A percentile compares a stretch with the other conserved stretches of the same genome.
Conservation (phyloP, 352 stramenopile species). For the Pythium volutum region DNA sequence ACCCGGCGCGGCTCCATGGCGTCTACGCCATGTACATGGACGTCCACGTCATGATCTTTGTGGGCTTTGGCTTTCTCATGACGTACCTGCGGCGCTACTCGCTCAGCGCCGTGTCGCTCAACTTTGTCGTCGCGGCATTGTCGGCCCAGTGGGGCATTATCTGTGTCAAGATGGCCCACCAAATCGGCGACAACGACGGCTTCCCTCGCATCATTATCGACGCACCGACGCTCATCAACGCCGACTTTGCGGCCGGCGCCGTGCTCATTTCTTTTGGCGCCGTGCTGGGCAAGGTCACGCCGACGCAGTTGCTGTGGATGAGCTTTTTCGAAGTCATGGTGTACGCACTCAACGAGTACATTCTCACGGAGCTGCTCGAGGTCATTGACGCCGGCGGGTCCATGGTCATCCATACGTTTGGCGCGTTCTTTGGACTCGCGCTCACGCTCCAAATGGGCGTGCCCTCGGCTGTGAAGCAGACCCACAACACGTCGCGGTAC, state of each 20-base stretch:
- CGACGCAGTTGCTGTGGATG: slow-evolving; percentile 77
- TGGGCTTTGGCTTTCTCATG: slow-evolving; percentile 89
- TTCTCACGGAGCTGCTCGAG: slow-evolving; percentile 52
- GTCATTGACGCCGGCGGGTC: slow-evolving; percentile 74
- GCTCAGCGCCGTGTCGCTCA: slow-evolving; percentile 70
- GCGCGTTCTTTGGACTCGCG: slow-evolving; percentile 77
- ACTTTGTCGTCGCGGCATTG: slow-evolving; percentile 70
- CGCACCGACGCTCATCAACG: slow-evolving; percentile 65
- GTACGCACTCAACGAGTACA: slow-evolving; percentile 77
- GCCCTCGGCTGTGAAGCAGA: slow-evolving; percentile 31
- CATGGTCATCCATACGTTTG: slow-evolving; percentile 86
- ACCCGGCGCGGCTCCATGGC: slow-evolving; percentile 10
- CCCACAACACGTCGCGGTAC: slow-evolving; percentile 65
- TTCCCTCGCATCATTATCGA: slow-evolving; percentile 53
- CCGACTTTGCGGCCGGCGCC: slow-evolving; percentile 73
- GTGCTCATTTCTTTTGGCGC: slow-evolving; percentile 82
- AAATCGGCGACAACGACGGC: slow-evolving; percentile 42
- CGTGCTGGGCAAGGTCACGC: slow-evolving; percentile 71
- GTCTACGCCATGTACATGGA: slow-evolving; percentile 71
- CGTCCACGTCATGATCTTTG: slow-evolving; percentile 84
- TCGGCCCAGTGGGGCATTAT: slow-evolving; percentile 72
- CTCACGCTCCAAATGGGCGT: slow-evolving; percentile 57
- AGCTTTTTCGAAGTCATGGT: slow-evolving; percentile 72
- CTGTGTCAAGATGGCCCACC: slow-evolving; percentile 52
- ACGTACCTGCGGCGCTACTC: slow-evolving; percentile 85